Conservation (phyloP, 768 basidiomycete species). For the Psilocybe azurescens region DNA sequence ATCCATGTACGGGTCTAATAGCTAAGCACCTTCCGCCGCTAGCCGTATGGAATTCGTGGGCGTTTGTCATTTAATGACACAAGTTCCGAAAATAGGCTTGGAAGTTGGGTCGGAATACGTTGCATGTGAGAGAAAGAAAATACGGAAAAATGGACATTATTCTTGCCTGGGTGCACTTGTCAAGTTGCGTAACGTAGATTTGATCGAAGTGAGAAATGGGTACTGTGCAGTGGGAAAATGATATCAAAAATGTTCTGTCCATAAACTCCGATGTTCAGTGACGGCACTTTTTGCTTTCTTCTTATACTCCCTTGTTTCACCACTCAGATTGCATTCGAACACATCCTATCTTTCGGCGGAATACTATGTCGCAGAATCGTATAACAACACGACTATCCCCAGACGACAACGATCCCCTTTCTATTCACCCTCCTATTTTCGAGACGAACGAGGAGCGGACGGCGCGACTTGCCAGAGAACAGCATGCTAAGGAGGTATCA, state of each 20-base stretch:
- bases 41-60: neutral
- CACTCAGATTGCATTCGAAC: neutral
- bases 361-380: slow-evolving; percentile 12
- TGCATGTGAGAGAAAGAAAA: neutral
- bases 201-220: neutral
- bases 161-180: neutral
- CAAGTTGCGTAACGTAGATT: neutral
- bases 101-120: neutral
- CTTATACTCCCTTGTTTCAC: slow-evolving; percentile 7
- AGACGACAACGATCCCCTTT: slow-evolving; percentile 25
- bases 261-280: slow-evolving; percentile 22
- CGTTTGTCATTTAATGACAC: neutral
- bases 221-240: slow-evolving; percentile 10
- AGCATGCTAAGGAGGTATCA: slow-evolving; percentile 57
- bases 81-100: neutral
- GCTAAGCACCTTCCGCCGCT: neutral
- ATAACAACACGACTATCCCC: slow-evolving; percentile 16
- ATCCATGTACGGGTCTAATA: neutral
- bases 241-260: slow-evolving; percentile 14
- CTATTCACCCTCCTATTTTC: slow-evolving; percentile 54
- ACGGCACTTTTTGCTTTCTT: slow-evolving; percentile 12
- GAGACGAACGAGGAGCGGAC: slow-evolving; percentile 54
- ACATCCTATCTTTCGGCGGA: slow-evolving; percentile 1
- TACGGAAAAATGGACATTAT: neutral
- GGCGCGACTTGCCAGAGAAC: slow-evolving; percentile 50